Percentiles rank a stretch among this genome's conserved stretches.
Evolutionary conservation across 192 early-diverging fungal species (phyloP).

Genomic region (Obelidium mucronatum): DNA sequence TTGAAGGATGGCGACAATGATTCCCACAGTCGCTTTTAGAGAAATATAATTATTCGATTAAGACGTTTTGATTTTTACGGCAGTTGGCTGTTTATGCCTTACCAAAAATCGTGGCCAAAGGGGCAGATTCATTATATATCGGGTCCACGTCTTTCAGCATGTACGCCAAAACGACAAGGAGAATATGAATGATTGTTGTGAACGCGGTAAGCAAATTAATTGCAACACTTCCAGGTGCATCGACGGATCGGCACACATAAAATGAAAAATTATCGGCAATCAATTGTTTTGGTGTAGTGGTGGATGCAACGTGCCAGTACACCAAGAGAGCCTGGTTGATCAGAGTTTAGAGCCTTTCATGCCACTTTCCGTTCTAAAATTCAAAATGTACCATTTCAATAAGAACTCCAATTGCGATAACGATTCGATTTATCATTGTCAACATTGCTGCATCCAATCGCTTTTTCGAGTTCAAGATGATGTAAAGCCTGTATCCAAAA

Average conservation of each 20-base stretch:
- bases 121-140: background rate
- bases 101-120: background rate
- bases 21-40: too few species aligned
- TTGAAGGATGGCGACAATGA: background rate
- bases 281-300: background rate
- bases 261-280: background rate
- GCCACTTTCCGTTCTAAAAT: too few species aligned
- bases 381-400: background rate
- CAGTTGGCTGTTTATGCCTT: too few species aligned
- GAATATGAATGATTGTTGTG: background rate
- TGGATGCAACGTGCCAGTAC: background rate
- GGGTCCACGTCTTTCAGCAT: constrained; percentile 11
- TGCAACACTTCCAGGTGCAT: background rate
- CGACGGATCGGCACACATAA: background rate
- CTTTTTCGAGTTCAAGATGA: constrained; percentile 8
- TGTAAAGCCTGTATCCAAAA: background rate
- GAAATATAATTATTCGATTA: too few species aligned
- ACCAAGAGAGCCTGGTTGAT: background rate
- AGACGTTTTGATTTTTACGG: too few species aligned
- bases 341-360: background rate
- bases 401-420: background rate
- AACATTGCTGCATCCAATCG: background rate
- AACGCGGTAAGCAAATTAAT: background rate
- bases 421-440: background rate
- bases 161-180: background rate